phyloP scores from a whole-genome alignment of 306 rosid species.

The Acacia crassicarpa region DNA sequence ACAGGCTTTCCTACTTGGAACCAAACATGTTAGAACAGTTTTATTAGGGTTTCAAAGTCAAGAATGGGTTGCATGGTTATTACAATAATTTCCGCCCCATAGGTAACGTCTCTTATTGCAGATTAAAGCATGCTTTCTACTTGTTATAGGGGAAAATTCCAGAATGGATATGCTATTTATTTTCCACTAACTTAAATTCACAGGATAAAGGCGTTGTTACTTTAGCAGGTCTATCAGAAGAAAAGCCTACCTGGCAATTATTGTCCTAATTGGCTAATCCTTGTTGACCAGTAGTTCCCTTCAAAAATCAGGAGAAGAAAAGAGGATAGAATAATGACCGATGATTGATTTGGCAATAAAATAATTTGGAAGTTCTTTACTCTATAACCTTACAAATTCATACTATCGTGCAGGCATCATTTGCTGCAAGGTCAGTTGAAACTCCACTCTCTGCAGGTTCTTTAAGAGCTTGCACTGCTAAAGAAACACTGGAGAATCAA shows the following conservation, averaged over 20 bases:
- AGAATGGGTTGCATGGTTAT: background rate
- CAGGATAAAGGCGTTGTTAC: background rate
- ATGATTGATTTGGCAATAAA: background rate
- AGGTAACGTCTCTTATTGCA: background rate
- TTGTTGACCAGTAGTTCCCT: constrained; percentile 3
- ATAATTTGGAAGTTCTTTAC: constrained; percentile 1
- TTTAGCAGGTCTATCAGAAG: background rate
- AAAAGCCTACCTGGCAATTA: background rate
- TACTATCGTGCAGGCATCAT: constrained; percentile 55
- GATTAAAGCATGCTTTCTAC: background rate
- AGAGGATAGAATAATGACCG: background rate
- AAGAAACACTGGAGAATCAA: constrained; percentile 64
- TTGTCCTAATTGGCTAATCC: background rate
- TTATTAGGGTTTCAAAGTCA: background rate
- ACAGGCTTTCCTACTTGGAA: background rate
- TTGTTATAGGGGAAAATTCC: background rate
- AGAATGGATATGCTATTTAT: background rate
- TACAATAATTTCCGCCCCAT: background rate
- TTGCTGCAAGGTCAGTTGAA: constrained; percentile 76
- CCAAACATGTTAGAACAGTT: background rate
- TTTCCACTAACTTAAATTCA: background rate
- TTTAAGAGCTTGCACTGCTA: constrained; percentile 55
- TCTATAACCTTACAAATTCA: background rate
- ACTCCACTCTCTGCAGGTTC: constrained; percentile 75
- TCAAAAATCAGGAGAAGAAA: constrained; percentile 11